Percentiles rank a stretch among this genome's conserved stretches.
Evolutionary conservation across 2,329 filamentous ascomycete species (phyloP).

Genomic region (Knufia fluminis): DNA sequence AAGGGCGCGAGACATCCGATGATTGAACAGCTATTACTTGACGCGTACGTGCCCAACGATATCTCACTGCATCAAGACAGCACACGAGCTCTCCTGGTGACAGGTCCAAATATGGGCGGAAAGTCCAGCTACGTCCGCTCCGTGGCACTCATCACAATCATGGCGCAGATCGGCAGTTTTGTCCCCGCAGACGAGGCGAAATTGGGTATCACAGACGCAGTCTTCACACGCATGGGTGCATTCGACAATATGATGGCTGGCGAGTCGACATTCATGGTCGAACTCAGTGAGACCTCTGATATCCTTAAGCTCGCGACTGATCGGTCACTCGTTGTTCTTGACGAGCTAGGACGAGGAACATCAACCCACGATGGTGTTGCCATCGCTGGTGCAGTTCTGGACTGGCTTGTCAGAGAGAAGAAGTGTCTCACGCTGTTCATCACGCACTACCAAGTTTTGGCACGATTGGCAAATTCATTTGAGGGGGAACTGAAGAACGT

Average conservation of each 20-base stretch:
- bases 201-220: conserved; percentile 78
- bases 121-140: conserved; percentile 97
- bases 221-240: conserved; percentile 92
- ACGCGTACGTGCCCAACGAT: conserved; percentile 85
- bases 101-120: conserved; percentile 97
- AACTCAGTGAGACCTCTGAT: conserved; percentile 81
- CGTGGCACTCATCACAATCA: conserved; percentile 81
- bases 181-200: conserved; percentile 68
- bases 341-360: conserved; percentile 89
- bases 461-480: conserved; percentile 63
- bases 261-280: conserved; percentile 97
- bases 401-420: conserved; percentile 67
- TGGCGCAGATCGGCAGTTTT: conserved; percentile 90
- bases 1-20: conserved; percentile 79
- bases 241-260: conserved; percentile 92
- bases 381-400: conserved; percentile 84
- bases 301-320: conserved; percentile 85
- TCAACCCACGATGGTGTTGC: conserved; percentile 93
- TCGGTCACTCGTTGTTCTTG: conserved; percentile 77
- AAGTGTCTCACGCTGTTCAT: conserved; percentile 85
- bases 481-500: conserved; percentile 67
- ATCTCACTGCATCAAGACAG: conserved; percentile 46
- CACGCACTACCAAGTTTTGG: conserved; percentile 88
- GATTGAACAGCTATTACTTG: conserved; percentile 80
- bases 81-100: conserved; percentile 69